Conservation (phyloP, 2,329 filamentous ascomycete genomes). For the Penicillium sp. region DNA sequence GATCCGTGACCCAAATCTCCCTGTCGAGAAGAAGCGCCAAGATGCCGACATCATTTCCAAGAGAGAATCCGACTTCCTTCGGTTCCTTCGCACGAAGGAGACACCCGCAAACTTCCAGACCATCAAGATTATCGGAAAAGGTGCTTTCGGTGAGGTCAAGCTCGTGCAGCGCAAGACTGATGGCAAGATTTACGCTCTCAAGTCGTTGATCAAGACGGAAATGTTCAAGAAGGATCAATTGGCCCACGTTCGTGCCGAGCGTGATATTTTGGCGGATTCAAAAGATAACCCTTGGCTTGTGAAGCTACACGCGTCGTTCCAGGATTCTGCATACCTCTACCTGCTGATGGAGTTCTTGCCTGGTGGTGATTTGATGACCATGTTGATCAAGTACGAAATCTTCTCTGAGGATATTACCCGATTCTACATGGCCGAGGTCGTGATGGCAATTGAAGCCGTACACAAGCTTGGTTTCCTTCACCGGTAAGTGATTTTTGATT, state of each 20-base stretch:
- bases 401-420: constrained; percentile 98
- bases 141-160: constrained; percentile 97
- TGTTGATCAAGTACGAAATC: constrained; percentile 99
- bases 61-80: constrained; percentile 88
- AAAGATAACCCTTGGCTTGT: constrained; percentile 98
- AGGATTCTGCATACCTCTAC: constrained; percentile 93
- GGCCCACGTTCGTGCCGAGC: constrained; percentile 93
- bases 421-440: constrained; percentile 98
- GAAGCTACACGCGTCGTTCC: constrained; percentile 97
- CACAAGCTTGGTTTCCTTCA: constrained; percentile 98
- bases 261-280: constrained; percentile 95
- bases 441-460: constrained; percentile 96
- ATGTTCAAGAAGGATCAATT: constrained; percentile 99
- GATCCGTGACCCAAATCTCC: constrained; percentile 72
- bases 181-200: constrained; percentile 96
- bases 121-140: constrained; percentile 97
- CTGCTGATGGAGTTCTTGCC: constrained; percentile 99
- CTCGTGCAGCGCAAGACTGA: constrained; percentile 95
- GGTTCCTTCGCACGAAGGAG: constrained; percentile 90
- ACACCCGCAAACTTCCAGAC: constrained; percentile 93
- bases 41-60: constrained; percentile 81
- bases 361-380: constrained; percentile 98
- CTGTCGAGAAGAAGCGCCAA: constrained; percentile 73
- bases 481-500: constrained; percentile 61
- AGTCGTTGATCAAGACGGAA: constrained; percentile 96